phyloP scores from a whole-genome alignment of 2,329 filamentous ascomycete species.

The Dryadomyces quercivorus region DNA sequence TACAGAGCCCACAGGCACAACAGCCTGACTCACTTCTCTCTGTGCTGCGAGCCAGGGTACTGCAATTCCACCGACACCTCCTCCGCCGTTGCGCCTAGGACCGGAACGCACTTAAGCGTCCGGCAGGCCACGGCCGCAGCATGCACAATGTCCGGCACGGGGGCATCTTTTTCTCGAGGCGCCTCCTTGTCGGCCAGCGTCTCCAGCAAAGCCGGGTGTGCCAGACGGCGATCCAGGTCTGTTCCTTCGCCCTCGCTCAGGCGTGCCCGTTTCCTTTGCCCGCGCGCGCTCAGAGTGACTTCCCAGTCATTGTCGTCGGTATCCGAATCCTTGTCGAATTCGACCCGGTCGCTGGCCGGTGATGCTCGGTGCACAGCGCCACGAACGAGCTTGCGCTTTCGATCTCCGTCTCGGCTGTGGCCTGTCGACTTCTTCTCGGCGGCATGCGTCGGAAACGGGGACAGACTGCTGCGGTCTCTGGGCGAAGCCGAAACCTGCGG shows the following conservation, averaged over 20 bases:
- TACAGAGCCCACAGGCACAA: too few relatives aligned
- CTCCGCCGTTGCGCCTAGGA: conserved; percentile 35
- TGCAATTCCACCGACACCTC: conserved; percentile 58
- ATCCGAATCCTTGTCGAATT: conserved; percentile 35
- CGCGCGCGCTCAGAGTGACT: conserved; percentile 29
- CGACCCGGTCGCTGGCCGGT: conserved; percentile 34
- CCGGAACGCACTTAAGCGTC: conserved; percentile 36
- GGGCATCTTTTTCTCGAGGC: conserved; percentile 27
- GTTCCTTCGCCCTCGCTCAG: conserved; percentile 1
- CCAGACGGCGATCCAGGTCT: conserved; percentile 25
- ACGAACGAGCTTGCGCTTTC: conserved; percentile 35
- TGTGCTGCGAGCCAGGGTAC: conserved; percentile 55
- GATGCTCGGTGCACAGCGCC: conserved; percentile 23
- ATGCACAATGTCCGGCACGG: conserved; percentile 39
- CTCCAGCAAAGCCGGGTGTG: conserved; percentile 32
- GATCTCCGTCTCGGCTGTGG: conserved; percentile 12
- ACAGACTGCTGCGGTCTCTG: conserved; percentile 16
- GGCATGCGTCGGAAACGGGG: conserved; percentile 21
- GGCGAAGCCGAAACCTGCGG: conserved; percentile 13
- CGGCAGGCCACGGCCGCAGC: conserved; percentile 43
- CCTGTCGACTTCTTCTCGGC: conserved; percentile 15
- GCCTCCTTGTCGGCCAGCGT: conserved; percentile 7
- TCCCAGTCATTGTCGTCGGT: conserved; percentile 41
- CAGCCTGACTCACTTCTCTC: conserved; percentile 16
- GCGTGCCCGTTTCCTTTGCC: conserved; percentile 29